Evolutionary conservation across 1,284 basidiomycete genomes (phyloP).

Genomic region (Microbotryum scabiosae): DNA sequence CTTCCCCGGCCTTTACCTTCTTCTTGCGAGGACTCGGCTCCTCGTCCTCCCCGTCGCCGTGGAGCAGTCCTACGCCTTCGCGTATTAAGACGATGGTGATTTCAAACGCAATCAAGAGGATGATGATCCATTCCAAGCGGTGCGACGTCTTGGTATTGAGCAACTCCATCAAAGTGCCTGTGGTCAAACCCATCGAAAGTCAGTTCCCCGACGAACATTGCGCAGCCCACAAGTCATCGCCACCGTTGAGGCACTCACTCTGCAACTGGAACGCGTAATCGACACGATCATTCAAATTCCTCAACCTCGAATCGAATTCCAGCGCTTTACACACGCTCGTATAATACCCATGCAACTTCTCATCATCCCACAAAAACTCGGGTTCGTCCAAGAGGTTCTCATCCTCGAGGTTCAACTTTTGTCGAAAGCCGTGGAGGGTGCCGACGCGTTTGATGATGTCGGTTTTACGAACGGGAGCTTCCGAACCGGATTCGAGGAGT

Average conservation of each 20-base stretch:
- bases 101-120: conserved; percentile 33
- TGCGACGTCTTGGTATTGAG: conserved; percentile 33
- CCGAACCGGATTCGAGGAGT: conserved; percentile 30
- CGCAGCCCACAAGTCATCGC: neutral
- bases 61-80: conserved; percentile 22
- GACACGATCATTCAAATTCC: conserved; percentile 32
- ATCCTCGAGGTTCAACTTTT: conserved; percentile 35
- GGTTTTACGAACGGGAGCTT: conserved; percentile 32
- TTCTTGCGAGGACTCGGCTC: neutral
- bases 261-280: conserved; percentile 35
- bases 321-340: conserved; percentile 23
- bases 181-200: too few species aligned
- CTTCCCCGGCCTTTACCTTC: neutral
- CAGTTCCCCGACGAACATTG: too few species aligned
- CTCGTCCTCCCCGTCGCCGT: conserved; percentile 1
- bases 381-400: conserved; percentile 35
- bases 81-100: conserved; percentile 27
- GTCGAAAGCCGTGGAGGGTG: conserved; percentile 32
- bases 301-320: conserved; percentile 24
- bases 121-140: conserved; percentile 35
- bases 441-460: conserved; percentile 35
- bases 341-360: conserved; percentile 19
- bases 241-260: neutral
- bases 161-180: conserved; percentile 31
- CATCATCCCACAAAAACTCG: conserved; percentile 32